A percentile compares a stretch with the other conserved stretches of the same genome.
phyloP scores from a whole-genome alignment of 495 filamentous ascomycete genomes.

The Penicillium tannophilum region DNA sequence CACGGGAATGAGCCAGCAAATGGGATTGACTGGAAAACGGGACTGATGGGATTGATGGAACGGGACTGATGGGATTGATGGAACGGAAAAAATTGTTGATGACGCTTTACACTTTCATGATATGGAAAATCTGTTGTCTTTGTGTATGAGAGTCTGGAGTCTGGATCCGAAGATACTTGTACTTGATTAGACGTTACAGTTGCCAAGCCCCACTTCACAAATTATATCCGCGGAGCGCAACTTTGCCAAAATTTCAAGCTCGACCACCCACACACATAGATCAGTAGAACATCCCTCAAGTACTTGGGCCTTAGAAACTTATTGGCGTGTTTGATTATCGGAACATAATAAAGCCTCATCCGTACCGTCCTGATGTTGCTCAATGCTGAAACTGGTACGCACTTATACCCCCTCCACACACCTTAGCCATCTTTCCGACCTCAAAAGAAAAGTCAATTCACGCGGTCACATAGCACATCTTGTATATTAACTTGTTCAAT shows the following conservation, averaged over 20 bases:
- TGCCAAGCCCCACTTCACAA: background rate
- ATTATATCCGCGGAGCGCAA: background rate
- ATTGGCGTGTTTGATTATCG: background rate
- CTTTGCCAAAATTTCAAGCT: conserved; percentile 1
- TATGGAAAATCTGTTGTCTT: too few species aligned
- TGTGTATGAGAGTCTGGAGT: too few species aligned
- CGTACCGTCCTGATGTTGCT: conserved; percentile 34
- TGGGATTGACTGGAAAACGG: too few species aligned
- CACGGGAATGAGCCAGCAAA: too few species aligned
- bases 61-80: too few species aligned
- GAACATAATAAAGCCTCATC: background rate
- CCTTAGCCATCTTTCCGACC: background rate
- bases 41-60: too few species aligned
- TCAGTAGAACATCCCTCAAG: background rate
- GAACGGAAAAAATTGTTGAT: too few species aligned
- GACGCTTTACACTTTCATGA: too few species aligned
- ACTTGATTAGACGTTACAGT: background rate
- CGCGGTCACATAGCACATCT: too few species aligned
- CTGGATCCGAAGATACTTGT: background rate
- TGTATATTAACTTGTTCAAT: background rate
- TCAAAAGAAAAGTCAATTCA: too few species aligned
- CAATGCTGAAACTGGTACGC: conserved; percentile 44
- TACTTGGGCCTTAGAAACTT: background rate
- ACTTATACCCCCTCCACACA: conserved; percentile 11
- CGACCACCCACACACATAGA: background rate